Percentiles rank a stretch among this genome's conserved stretches.
phyloP scores from a whole-genome alignment of 352 stramenopile species.

The Blastocystis sp. region DNA sequence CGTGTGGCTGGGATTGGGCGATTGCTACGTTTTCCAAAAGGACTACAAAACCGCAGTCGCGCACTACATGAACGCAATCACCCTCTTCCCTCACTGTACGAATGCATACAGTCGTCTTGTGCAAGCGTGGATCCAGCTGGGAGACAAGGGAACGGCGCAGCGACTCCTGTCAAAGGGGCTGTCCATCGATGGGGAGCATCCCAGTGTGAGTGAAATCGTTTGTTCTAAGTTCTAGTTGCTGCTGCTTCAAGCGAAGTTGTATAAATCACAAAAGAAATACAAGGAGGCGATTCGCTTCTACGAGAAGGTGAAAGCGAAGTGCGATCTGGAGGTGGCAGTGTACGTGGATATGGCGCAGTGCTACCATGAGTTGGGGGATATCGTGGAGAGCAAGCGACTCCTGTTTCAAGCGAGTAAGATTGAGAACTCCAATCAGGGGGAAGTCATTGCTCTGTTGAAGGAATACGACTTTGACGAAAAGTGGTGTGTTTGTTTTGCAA shows the following conservation, averaged over 20 bases:
- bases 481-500: conserved; percentile 25
- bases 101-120: conserved; percentile 32
- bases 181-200: background rate
- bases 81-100: conserved; percentile 20
- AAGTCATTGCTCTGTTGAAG: conserved; percentile 28
- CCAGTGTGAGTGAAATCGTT: background rate
- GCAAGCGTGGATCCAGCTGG: conserved; percentile 21
- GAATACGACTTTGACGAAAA: conserved; percentile 9
- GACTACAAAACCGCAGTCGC: background rate
- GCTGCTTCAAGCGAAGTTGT: conserved; percentile 41
- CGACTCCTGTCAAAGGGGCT: background rate
- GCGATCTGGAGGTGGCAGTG: conserved; percentile 20
- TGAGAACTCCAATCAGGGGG: background rate
- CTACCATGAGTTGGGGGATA: conserved; percentile 60
- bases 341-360: conserved; percentile 70
- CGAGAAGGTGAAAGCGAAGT: background rate
- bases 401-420: conserved; percentile 64
- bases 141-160: background rate
- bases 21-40: conserved; percentile 26
- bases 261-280: conserved; percentile 24
- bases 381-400: conserved; percentile 44
- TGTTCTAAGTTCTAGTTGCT: conserved; percentile 8
- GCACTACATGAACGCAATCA: conserved; percentile 45
- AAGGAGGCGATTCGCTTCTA: conserved; percentile 21
- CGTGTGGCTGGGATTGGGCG: conserved; percentile 56